Evolutionary conservation across 208 protist species (phyloP).

Genomic region (Phytomonas francai): DNA sequence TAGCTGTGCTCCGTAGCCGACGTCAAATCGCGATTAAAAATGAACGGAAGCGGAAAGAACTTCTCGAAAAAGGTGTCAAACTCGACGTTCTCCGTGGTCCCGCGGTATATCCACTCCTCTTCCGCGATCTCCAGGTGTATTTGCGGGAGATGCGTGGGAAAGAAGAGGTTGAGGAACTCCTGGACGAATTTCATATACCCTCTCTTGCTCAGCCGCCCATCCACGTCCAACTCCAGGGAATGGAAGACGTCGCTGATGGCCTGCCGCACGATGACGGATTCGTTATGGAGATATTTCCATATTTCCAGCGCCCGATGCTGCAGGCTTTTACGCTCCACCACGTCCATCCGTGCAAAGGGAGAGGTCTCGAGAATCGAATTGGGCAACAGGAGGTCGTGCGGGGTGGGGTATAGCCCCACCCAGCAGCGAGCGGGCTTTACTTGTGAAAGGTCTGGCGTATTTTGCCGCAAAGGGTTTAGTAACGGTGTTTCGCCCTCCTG

Average conservation of each 20-base stretch:
- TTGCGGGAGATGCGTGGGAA: conserved; percentile 41
- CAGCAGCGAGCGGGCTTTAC: conserved; percentile 38
- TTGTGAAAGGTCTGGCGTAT: conserved; percentile 22
- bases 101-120: conserved; percentile 83
- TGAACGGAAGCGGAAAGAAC: conserved; percentile 75
- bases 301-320: conserved; percentile 26
- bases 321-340: conserved; percentile 8
- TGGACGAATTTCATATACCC: conserved; percentile 69
- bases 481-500: conserved; percentile 28
- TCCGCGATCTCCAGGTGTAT: conserved; percentile 66
- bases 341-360: not conserved
- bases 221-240: conserved; percentile 39
- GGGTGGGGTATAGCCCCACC: conserved; percentile 48
- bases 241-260: conserved; percentile 65
- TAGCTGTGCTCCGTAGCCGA: conserved; percentile 43
- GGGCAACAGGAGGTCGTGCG: conserved; percentile 21
- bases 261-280: conserved; percentile 36
- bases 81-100: conserved; percentile 54
- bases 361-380: not conserved
- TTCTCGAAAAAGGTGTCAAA: conserved; percentile 79
- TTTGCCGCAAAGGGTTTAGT: conserved; percentile 10
- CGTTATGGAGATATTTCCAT: conserved; percentile 41
- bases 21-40: conserved; percentile 63
- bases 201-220: conserved; percentile 46
- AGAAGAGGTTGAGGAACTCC: conserved; percentile 74